These are phyloP conservation scores for Aspergillus biplanus DNA, from an alignment of 495 filamentous ascomycete species.

Conservation along the genomic window DNA sequence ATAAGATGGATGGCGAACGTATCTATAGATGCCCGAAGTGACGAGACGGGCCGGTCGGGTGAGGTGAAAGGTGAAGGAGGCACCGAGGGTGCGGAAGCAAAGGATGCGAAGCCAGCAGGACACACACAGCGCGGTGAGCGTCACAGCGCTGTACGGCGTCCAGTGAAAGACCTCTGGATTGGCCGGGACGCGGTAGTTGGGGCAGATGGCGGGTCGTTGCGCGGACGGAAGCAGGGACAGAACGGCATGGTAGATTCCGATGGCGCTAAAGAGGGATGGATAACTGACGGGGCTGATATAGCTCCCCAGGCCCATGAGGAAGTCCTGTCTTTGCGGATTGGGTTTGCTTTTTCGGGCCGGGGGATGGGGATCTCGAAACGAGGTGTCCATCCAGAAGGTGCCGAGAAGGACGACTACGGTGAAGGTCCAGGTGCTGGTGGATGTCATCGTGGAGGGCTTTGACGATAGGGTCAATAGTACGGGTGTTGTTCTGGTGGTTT, in stretches of 20 bases:
- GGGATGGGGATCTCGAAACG: conserved; percentile 8
- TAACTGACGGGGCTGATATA: background rate
- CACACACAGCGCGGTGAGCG: background rate
- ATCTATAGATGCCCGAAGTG: conserved; percentile 2
- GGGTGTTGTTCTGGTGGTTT: too few species aligned
- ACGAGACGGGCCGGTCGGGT: background rate
- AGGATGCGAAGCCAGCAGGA: background rate
- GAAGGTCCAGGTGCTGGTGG: background rate
- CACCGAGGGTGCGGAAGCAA: background rate
- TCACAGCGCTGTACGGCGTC: background rate
- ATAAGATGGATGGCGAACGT: conserved; percentile 8
- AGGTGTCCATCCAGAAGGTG: background rate
- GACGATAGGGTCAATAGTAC: too few species aligned
- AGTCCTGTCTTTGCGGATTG: background rate
- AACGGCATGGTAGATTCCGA: conserved; percentile 1
- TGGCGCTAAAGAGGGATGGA: background rate
- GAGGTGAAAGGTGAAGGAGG: conserved; percentile 11
- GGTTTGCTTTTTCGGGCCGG: background rate
- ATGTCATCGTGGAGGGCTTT: too few species aligned
- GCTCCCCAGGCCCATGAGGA: background rate
- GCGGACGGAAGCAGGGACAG: background rate
- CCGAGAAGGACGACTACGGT: background rate
- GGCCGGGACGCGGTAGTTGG: background rate
- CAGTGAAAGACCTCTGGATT: background rate
- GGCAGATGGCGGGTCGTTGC: background rate